Base-by-base conservation (phyloP, 805 yeast species). In the Ogataea dorogensis region DNA sequence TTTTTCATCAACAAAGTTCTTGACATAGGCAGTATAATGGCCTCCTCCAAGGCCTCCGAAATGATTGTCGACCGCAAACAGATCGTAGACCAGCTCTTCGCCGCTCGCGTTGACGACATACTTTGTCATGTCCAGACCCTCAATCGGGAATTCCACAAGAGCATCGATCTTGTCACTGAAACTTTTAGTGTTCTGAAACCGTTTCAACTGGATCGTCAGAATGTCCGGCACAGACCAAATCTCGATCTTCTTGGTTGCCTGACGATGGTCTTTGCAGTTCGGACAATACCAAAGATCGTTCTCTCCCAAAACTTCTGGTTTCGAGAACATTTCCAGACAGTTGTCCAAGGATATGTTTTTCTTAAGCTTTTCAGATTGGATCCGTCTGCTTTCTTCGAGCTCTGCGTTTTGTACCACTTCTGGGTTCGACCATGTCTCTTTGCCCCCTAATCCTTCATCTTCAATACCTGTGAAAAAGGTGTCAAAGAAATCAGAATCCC, bases 11-110 rank as follows among this genome's bases (percentile, higher is more conserved):
- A 77, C 68, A 58, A 77, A 81, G 53, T 89, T 89, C 57, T 81
- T 83, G 0, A 76, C 96, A 52, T 79, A 82, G 0, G 98, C 85
- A 1, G 98, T 93, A 60, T 93, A 91, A 65, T 93, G 98, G 2
- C 98, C 98, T 4, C 98, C 98, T 0, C 98, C 97, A 13, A 91
- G 67, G 0, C 97, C 96, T 33, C 98, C 98, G 57, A 72, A 88
- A 56, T 93, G 98, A 57, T 91, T 93, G 57, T 89, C 98, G 15
- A 93, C 96, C 0, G 93, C 98, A 50, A 86, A 71, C 44, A 93
- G 65, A 56, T 93, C 98, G 59, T 91, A 91, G 1, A 85, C 55
- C n/a, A 60, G 49, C 3, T 50, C 52, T 29, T 59, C 62, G 28
- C 51, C 65, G 3, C 65, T 68, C 3, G 57, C 52, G 25, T 59